These are phyloP conservation scores for Suillus decipiens DNA, from an alignment of 768 basidiomycete species.

Conservation along the genomic window DNA sequence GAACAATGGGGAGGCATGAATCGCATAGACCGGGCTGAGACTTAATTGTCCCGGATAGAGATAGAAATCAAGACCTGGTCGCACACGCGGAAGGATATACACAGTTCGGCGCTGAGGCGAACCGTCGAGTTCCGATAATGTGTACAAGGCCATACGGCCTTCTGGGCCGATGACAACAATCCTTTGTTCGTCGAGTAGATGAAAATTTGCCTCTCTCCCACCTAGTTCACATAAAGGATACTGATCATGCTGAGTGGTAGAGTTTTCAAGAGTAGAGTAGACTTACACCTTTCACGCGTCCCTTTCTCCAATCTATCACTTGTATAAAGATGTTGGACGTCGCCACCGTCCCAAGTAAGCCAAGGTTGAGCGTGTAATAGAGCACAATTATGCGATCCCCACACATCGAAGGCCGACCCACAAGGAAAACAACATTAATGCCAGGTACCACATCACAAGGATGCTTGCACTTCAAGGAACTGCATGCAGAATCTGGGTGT, in stretches of 20 bases:
- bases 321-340: neutral
- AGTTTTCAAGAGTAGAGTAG: neutral
- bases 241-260: neutral
- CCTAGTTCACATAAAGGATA: neutral
- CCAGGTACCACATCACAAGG: neutral
- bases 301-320: conserved; percentile 3
- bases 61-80: neutral
- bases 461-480: neutral
- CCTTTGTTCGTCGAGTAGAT: neutral
- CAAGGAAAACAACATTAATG: fast-evolving
- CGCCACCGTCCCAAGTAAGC: neutral
- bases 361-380: neutral
- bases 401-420: neutral
- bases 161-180: neutral
- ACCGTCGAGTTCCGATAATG: neutral
- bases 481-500: neutral
- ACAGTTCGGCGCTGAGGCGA: neutral
- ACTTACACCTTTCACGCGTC: neutral
- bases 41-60: neutral
- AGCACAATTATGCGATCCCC: neutral
- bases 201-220: neutral
- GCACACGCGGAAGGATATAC: neutral
- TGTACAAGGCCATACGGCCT: neutral
- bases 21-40: neutral
- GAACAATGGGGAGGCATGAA: neutral